Percentiles rank a stretch among this genome's conserved stretches.
phyloP scores from a whole-genome alignment of 768 basidiomycete species.

The Boletus rubescentipes region DNA sequence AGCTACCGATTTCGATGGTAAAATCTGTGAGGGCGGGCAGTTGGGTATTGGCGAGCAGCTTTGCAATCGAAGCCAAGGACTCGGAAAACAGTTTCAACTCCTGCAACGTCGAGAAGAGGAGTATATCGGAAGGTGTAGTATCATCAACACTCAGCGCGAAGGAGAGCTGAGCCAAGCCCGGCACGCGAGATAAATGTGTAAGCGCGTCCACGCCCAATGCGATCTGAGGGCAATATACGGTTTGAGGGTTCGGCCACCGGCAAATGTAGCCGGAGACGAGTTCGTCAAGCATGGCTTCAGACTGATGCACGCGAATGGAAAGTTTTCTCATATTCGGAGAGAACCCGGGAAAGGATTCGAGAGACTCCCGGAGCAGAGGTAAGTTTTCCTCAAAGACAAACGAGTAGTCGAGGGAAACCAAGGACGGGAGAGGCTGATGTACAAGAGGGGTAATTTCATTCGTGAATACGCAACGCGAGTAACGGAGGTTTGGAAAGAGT shows the following conservation, averaged over 20 bases:
- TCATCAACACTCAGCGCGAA: background rate
- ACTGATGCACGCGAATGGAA: background rate
- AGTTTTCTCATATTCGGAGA: background rate
- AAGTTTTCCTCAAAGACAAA: background rate
- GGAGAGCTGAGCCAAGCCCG: background rate
- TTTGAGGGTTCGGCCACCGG: constrained; percentile 6
- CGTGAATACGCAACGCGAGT: background rate
- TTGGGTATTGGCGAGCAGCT: background rate
- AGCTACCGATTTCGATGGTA: background rate
- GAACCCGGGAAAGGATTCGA: background rate
- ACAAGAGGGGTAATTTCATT: background rate
- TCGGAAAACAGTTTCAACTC: background rate
- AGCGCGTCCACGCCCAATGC: constrained; percentile 1
- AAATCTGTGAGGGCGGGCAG: background rate
- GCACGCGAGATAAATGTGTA: background rate
- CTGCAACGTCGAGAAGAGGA: background rate
- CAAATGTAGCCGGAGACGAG: background rate
- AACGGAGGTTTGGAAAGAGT: constrained; percentile 1
- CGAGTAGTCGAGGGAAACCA: background rate
- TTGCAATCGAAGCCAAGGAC: background rate
- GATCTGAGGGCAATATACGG: background rate
- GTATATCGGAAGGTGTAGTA: background rate
- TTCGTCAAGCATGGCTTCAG: background rate
- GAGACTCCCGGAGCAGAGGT: background rate
- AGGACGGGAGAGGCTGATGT: background rate